phyloP scores from a whole-genome alignment of 371 early-diverging fungal species.

The Smittium culicis region DNA sequence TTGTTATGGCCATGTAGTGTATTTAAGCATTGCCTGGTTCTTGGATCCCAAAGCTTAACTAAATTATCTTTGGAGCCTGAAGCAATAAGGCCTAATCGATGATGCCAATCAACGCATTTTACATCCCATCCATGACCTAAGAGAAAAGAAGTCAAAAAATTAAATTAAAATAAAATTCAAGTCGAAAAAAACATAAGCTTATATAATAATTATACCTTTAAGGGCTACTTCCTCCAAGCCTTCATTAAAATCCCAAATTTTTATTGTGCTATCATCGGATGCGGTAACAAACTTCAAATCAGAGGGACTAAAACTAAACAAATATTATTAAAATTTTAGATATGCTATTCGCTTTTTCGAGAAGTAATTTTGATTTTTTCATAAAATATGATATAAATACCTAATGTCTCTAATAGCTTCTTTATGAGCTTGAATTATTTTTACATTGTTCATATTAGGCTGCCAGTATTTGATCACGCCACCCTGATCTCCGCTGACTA shows the following conservation, averaged over 20 bases:
- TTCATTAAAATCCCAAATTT: constrained; percentile 92
- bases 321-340: neutral
- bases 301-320: constrained; percentile 58
- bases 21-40: constrained; percentile 70
- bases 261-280: constrained; percentile 94
- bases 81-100: constrained; percentile 85
- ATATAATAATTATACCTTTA: neutral
- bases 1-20: constrained; percentile 98
- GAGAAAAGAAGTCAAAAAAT: constrained; percentile 20
- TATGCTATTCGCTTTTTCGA: too few species aligned
- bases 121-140: constrained; percentile 99
- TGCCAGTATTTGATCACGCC: constrained; percentile 99
- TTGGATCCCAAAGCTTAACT: constrained; percentile 98
- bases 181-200: neutral
- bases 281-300: constrained; percentile 96
- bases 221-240: constrained; percentile 66
- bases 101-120: constrained; percentile 98
- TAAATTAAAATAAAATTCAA: neutral
- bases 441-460: constrained; percentile 95
- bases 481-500: constrained; percentile 91
- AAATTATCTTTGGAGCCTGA: constrained; percentile 98
- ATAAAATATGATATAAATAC: too few species aligned
- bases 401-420: constrained; percentile 83
- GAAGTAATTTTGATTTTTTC: too few species aligned
- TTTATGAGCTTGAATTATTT: constrained; percentile 84